Conservation (phyloP, 2,329 filamentous ascomycete genomes). For the Diplodia mutila region DNA sequence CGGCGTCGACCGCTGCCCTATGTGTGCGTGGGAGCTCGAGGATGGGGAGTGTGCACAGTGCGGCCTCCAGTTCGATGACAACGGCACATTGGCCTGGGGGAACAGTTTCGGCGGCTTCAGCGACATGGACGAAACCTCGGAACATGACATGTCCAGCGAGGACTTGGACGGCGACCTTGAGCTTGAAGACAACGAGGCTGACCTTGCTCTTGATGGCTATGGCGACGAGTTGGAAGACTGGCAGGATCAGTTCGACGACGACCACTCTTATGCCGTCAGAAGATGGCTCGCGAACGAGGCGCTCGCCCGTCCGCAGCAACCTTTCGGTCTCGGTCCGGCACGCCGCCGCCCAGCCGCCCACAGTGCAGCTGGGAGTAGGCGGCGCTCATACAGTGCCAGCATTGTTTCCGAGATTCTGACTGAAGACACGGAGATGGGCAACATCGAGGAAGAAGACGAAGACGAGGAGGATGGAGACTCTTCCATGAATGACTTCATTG, state of each 20-base stretch:
- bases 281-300: conserved; percentile 35
- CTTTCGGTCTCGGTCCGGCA: conserved; percentile 31
- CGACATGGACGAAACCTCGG: conserved; percentile 49
- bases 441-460: conserved; percentile 49
- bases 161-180: conserved; percentile 46
- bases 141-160: conserved; percentile 29
- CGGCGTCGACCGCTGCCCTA: conserved; percentile 64
- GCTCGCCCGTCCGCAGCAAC: conserved; percentile 37
- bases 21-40: conserved; percentile 66
- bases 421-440: conserved; percentile 46
- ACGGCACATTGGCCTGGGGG: conserved; percentile 45
- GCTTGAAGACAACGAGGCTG: conserved; percentile 37
- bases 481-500: conserved; percentile 49
- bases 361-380: conserved; percentile 46
- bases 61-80: conserved; percentile 54
- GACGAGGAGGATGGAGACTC: conserved; percentile 45
- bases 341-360: conserved; percentile 44
- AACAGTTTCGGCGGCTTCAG: conserved; percentile 44
- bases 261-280: conserved; percentile 27
- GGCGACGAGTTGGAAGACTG: conserved; percentile 38
- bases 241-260: conserved; percentile 38
- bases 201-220: conserved; percentile 34
- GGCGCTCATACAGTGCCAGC: conserved; percentile 46
- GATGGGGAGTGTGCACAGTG: conserved; percentile 62
- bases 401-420: conserved; percentile 45